Conservation (phyloP, 139 green algal genomes). For the Chlorella ohadii region DNA sequence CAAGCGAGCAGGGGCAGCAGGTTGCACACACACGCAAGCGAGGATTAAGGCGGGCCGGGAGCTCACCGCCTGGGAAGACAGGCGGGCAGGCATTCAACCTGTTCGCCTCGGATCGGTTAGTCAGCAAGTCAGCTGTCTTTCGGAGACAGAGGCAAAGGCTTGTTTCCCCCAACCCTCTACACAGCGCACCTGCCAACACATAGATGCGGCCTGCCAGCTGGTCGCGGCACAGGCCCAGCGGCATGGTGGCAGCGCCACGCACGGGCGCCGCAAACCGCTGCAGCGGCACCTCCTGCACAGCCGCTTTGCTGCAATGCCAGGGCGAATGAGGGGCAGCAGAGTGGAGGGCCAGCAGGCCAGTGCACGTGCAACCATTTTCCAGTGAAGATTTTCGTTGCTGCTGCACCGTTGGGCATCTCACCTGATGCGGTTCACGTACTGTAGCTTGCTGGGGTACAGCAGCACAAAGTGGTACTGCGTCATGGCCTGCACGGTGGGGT, state of each 20-base stretch:
- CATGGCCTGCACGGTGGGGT: conserved; percentile 50
- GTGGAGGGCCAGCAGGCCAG: no score
- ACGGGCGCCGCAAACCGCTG: conserved; percentile 37
- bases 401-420: no score
- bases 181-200: conserved; percentile 35
- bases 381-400: no score
- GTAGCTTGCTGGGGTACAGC: conserved; percentile 65
- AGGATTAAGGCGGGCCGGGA: no score
- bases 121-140: no score
- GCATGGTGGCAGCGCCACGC: conserved; percentile 35
- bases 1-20: no score
- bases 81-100: no score
- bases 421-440: conserved; percentile 72
- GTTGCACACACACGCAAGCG: no score
- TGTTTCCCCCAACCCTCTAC: background rate
- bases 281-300: conserved; percentile 72
- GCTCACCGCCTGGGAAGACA: no score
- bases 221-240: conserved; percentile 39
- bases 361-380: no score
- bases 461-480: conserved; percentile 86
- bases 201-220: conserved; percentile 22
- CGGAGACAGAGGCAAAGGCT: background rate
- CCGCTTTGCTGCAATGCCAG: conserved; percentile 41
- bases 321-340: no score
- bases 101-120: no score